phyloP scores from a whole-genome alignment of 208 protist species.

The Acanthamoeba sp. region DNA sequence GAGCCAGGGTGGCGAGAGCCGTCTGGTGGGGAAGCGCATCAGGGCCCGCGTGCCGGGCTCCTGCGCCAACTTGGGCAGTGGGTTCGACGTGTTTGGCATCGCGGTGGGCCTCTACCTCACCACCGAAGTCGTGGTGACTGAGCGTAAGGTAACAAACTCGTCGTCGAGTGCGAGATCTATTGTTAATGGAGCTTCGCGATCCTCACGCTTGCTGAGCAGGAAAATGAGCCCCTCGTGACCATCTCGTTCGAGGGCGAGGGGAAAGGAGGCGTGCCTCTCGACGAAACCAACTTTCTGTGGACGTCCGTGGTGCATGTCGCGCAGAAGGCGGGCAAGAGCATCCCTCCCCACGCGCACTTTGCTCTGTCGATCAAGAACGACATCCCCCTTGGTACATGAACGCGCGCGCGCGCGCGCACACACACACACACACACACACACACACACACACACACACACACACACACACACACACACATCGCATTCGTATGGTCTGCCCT shows the following conservation, averaged over 20 bases:
- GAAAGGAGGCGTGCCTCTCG: constrained; percentile 12
- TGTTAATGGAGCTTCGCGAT: too few relatives aligned
- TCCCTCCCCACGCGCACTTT: constrained; percentile 3
- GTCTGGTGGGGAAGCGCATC: not conserved
- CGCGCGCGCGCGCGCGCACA: too few relatives aligned
- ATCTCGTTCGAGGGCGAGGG: constrained; percentile 56
- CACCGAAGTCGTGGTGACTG: not conserved
- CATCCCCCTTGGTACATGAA: not conserved
- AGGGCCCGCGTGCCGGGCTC: constrained; percentile 23
- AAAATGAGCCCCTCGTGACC: not conserved
- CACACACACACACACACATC: too few relatives aligned
- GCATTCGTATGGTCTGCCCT: too few relatives aligned
- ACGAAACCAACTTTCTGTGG: constrained; percentile 72
- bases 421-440: too few relatives aligned
- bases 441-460: too few relatives aligned
- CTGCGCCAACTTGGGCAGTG: constrained; percentile 65
- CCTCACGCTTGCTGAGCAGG: not conserved
- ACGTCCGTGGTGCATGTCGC: constrained; percentile 5
- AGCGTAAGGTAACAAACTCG: not conserved
- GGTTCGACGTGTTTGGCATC: constrained; percentile 68
- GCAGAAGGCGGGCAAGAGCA: not conserved
- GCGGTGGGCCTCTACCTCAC: constrained; percentile 46
- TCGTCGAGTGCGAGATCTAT: too few relatives aligned
- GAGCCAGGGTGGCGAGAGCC: not conserved
- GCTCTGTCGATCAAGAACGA: constrained; percentile 48